phyloP scores from a whole-genome alignment of 306 rosid genomes.

The Spatholobus suberectus region DNA sequence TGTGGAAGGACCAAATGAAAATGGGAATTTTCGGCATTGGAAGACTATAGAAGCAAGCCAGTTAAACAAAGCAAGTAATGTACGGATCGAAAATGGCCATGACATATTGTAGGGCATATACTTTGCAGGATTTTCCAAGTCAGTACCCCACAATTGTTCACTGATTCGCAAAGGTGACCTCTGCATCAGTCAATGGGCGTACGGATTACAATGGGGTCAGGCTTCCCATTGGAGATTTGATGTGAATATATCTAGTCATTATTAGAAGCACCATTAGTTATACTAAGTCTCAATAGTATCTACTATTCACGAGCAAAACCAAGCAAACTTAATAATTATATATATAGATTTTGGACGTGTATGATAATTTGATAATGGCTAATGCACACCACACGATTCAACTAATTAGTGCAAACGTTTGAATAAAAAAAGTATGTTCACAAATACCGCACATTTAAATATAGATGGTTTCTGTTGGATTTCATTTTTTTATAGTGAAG shows the following conservation, averaged over 20 bases:
- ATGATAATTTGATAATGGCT: not conserved
- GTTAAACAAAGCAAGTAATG: not conserved
- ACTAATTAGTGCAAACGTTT: not conserved
- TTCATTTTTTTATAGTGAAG: no score
- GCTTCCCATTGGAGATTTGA: constrained; percentile 6
- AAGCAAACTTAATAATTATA: not conserved
- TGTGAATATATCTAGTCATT: not conserved
- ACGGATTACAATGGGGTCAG: not conserved
- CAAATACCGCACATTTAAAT: not conserved
- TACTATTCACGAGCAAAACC: constrained; percentile 3
- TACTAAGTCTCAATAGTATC: not conserved
- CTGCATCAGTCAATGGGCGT: constrained; percentile 37
- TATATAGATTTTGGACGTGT: not conserved
- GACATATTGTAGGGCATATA: constrained; percentile 44
- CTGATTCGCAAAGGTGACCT: constrained; percentile 31
- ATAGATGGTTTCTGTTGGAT: not conserved
- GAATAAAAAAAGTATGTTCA: not conserved
- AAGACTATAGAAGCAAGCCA: not conserved
- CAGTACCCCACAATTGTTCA: constrained; percentile 46
- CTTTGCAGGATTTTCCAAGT: constrained; percentile 28
- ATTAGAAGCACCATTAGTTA: not conserved
- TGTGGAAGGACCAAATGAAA: constrained; percentile 24
- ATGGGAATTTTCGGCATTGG: not conserved
- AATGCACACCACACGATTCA: not conserved
- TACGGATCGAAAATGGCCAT: constrained; percentile 28